Evolutionary conservation across 2,329 filamentous ascomycete genomes (phyloP).

Genomic region (Chrysoporthe puriensis): DNA sequence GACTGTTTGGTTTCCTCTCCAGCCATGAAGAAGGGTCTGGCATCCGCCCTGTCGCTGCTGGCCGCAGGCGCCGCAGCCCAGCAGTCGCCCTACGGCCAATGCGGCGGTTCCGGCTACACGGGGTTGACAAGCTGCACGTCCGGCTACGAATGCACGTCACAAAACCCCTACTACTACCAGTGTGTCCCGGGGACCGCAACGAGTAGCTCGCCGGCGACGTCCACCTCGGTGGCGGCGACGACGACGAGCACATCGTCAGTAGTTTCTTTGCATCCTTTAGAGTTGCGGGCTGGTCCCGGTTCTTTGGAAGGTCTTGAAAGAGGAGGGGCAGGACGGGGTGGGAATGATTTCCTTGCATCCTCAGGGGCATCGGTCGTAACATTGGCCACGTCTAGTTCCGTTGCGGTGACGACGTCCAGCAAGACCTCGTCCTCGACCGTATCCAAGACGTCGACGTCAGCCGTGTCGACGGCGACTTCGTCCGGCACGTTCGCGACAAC

Average conservation of each 20-base stretch:
- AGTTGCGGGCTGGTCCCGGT: conserved; percentile 22
- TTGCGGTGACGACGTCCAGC: conserved; percentile 3
- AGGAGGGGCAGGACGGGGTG: neutral
- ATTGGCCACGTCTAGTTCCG: conserved; percentile 8
- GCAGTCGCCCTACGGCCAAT: conserved; percentile 33
- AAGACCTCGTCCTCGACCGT: conserved; percentile 15
- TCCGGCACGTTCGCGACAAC: conserved; percentile 31
- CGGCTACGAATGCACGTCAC: conserved; percentile 30
- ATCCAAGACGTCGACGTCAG: conserved; percentile 19
- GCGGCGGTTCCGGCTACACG: conserved; percentile 30
- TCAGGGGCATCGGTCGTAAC: conserved; percentile 12
- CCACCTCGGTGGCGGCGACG: conserved; percentile 19
- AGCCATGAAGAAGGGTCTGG: conserved; percentile 22
- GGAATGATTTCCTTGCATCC: neutral
- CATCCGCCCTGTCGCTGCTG: conserved; percentile 21
- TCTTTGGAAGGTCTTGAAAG: conserved; percentile 3
- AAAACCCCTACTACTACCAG: conserved; percentile 35
- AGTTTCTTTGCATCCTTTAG: conserved; percentile 20
- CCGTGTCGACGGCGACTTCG: conserved; percentile 25
- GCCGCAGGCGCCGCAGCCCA: conserved; percentile 20
- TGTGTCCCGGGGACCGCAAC: conserved; percentile 30
- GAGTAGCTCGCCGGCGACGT: conserved; percentile 14
- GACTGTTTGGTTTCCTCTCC: neutral
- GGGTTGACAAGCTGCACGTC: conserved; percentile 32
- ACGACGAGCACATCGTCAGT: conserved; percentile 24